A percentile compares a stretch with the other conserved stretches of the same genome.
Conservation (phyloP, 805 yeast species). For the Yarrowia sp. region DNA sequence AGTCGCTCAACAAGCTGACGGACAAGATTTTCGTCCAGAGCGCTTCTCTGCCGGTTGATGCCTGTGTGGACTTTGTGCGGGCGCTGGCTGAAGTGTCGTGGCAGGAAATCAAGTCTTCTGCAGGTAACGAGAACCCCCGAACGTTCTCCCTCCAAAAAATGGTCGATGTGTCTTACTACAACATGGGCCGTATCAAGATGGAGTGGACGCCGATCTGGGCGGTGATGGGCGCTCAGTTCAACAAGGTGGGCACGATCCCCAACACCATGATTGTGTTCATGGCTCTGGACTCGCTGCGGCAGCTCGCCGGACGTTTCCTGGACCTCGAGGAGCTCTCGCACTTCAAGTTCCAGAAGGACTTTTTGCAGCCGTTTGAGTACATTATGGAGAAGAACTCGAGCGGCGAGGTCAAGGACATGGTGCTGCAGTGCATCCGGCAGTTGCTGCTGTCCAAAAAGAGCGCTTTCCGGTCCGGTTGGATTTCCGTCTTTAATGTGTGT, state of each 20-base stretch:
- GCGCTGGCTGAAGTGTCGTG: constrained; percentile 85
- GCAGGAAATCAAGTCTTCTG: constrained; percentile 91
- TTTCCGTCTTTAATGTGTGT: constrained; percentile 79
- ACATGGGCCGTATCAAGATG: constrained; percentile 93
- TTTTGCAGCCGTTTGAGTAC: constrained; percentile 86
- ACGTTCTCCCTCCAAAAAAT: constrained; percentile 92
- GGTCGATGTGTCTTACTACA: constrained; percentile 97
- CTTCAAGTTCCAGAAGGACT: constrained; percentile 94
- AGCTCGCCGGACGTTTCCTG: constrained; percentile 87
- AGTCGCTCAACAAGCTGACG: constrained; percentile 58
- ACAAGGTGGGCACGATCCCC: constrained; percentile 79
- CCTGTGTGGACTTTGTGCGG: constrained; percentile 83
- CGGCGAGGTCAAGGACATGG: constrained; percentile 81
- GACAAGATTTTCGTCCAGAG: constrained; percentile 89
- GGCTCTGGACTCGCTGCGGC: constrained; percentile 93
- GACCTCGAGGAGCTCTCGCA: constrained; percentile 94
- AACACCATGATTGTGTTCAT: constrained; percentile 81
- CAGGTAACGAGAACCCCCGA: constrained; percentile 81
- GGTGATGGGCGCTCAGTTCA: constrained; percentile 88
- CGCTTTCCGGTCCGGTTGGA: constrained; percentile 92
- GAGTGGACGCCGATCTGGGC: constrained; percentile 98
- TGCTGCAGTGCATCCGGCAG: constrained; percentile 84
- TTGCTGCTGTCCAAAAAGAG: constrained; percentile 78
- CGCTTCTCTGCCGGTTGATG: constrained; percentile 77
- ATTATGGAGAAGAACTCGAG: constrained; percentile 72